Evolutionary conservation across 371 early-diverging fungal genomes (phyloP).

Genomic region (Rhizopus delemar): DNA sequence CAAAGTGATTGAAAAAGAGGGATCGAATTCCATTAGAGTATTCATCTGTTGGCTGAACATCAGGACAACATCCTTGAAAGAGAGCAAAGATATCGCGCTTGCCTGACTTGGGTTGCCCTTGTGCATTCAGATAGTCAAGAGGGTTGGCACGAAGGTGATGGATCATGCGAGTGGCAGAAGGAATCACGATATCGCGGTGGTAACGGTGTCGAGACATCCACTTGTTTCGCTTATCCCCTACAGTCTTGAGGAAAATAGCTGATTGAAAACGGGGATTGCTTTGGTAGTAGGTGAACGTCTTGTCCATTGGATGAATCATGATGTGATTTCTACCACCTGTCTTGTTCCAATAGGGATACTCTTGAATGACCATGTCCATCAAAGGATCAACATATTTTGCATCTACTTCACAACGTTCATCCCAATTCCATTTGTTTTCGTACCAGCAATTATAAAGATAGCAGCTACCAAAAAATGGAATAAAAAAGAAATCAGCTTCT

Average conservation of each 20-base stretch:
- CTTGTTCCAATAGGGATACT: slow-evolving; percentile 54
- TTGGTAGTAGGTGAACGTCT: slow-evolving; percentile 52
- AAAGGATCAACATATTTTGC: slow-evolving; percentile 49
- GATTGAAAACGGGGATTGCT: slow-evolving; percentile 41
- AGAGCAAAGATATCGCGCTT: slow-evolving; percentile 49
- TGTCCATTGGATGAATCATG: slow-evolving; percentile 59
- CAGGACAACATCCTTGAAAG: slow-evolving; percentile 53
- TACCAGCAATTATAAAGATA: slow-evolving; percentile 56
- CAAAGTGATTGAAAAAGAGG: slow-evolving; percentile 43
- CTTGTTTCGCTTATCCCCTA: slow-evolving; percentile 50
- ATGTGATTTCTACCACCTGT: slow-evolving; percentile 50
- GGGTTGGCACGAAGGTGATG: slow-evolving; percentile 42
- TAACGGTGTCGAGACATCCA: slow-evolving; percentile 47
- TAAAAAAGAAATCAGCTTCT: slow-evolving; percentile 57
- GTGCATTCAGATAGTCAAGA: slow-evolving; percentile 25
- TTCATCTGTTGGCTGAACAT: slow-evolving; percentile 39
- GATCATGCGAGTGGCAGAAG: slow-evolving; percentile 51
- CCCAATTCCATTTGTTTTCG: slow-evolving; percentile 46
- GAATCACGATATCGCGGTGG: slow-evolving; percentile 56
- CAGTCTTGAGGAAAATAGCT: slow-evolving; percentile 54
- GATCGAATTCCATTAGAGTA: slow-evolving; percentile 60
- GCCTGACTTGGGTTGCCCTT: slow-evolving; percentile 42
- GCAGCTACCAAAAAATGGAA: slow-evolving; percentile 60
- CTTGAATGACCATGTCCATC: slow-evolving; percentile 54
- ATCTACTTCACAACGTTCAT: slow-evolving; percentile 55